Percentiles rank a stretch among this genome's conserved stretches.
phyloP scores from a whole-genome alignment of 2,329 filamentous ascomycete species.

The Pezicula radicicola region DNA sequence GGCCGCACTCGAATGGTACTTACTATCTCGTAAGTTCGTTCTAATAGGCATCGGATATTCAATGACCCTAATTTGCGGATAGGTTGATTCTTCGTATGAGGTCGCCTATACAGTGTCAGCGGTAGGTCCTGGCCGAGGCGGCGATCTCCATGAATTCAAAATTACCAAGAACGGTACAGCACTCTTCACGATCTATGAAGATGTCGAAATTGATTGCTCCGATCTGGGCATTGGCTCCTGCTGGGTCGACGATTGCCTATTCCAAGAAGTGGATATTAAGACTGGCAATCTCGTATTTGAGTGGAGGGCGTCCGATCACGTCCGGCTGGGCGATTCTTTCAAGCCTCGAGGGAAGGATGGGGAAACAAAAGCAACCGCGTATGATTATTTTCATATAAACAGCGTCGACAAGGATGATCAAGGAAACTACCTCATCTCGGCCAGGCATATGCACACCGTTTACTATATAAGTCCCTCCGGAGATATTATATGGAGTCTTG shows the following conservation, averaged over 20 bases:
- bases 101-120: constrained; percentile 9
- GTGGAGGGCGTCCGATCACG: constrained; percentile 35
- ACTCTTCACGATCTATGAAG: constrained; percentile 37
- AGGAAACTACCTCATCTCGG: constrained; percentile 44
- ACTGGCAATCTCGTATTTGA: constrained; percentile 46
- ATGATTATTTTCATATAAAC: constrained; percentile 29
- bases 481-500: constrained; percentile 43
- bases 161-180: constrained; percentile 40
- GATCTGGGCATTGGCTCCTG: neutral
- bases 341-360: constrained; percentile 1
- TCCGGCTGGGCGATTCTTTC: constrained; percentile 4
- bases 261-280: constrained; percentile 48
- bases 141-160: constrained; percentile 41
- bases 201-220: constrained; percentile 29
- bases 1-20: neutral
- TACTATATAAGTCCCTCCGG: constrained; percentile 41
- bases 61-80: neutral
- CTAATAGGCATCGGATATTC: neutral
- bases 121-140: constrained; percentile 26
- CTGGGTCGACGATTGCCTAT: constrained; percentile 39
- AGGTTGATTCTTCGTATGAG: neutral
- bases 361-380: constrained; percentile 16
- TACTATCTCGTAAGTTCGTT: neutral
- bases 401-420: constrained; percentile 33
- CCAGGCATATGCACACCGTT: constrained; percentile 39